Evolutionary conservation across 1,284 basidiomycete genomes (phyloP).

Genomic region (Ceratobasidium sp.): DNA sequence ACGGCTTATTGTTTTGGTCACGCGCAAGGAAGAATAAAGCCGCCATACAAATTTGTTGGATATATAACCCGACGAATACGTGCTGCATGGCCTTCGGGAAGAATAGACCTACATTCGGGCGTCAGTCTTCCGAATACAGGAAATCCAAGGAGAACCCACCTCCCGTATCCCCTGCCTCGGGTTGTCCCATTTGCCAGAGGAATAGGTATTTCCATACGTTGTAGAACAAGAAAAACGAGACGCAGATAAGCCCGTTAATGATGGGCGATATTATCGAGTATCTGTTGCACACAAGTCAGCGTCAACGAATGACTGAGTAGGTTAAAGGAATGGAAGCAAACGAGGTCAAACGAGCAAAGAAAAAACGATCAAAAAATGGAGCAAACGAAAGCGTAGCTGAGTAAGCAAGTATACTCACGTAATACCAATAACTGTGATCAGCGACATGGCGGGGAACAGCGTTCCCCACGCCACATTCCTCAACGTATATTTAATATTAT

Average conservation of each 20-base stretch:
- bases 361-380: neutral
- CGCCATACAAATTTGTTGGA: slow-evolving; percentile 84
- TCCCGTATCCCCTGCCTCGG: slow-evolving; percentile 82
- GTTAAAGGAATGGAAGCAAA: slow-evolving; percentile 39
- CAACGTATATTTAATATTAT: slow-evolving; percentile 59
- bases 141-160: slow-evolving; percentile 51
- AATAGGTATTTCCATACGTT: slow-evolving; percentile 91
- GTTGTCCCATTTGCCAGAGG: slow-evolving; percentile 84
- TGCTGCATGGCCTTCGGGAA: slow-evolving; percentile 96
- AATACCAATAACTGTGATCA: slow-evolving; percentile 53
- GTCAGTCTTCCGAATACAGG: too few relatives aligned
- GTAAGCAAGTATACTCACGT: neutral
- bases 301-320: too few relatives aligned
- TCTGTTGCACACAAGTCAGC: slow-evolving; percentile 56
- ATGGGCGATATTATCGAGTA: slow-evolving; percentile 96
- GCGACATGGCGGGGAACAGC: slow-evolving; percentile 67
- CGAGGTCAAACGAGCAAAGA: slow-evolving; percentile 50
- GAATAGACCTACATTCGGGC: slow-evolving; percentile 77
- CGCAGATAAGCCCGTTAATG: slow-evolving; percentile 90
- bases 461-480: slow-evolving; percentile 85
- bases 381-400: too few relatives aligned
- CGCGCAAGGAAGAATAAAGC: slow-evolving; percentile 90
- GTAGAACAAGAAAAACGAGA: slow-evolving; percentile 89
- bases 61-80: slow-evolving; percentile 92
- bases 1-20: slow-evolving; percentile 66